phyloP scores from a whole-genome alignment of 2,329 filamentous ascomycete genomes.

The Trichophyton benhamiae region DNA sequence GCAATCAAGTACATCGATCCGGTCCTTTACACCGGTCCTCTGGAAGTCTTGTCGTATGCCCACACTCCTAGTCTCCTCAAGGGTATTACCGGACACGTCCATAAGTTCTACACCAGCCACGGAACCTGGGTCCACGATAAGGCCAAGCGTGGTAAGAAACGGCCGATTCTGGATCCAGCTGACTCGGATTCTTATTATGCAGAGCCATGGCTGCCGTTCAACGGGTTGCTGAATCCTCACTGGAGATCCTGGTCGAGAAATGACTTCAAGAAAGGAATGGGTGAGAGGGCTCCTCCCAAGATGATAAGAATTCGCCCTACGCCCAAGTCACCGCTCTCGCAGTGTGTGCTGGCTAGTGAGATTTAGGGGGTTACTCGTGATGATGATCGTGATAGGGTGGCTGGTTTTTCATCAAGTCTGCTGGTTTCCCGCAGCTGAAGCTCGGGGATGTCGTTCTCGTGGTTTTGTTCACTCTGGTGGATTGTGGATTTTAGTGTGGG shows the following conservation, averaged over 20 bases:
- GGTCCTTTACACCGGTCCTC: slow-evolving; percentile 9
- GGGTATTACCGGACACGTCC: slow-evolving; percentile 9
- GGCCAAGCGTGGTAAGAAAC: neutral
- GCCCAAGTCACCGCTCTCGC: neutral
- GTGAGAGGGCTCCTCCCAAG: neutral
- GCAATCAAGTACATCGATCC: slow-evolving; percentile 14
- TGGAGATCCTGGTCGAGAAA: slow-evolving; percentile 2
- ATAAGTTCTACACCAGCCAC: slow-evolving; percentile 10
- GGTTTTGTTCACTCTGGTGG: neutral
- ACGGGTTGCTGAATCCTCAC: slow-evolving; percentile 10
- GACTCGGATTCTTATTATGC: slow-evolving; percentile 5
- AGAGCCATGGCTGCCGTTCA: slow-evolving; percentile 11
- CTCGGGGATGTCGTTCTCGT: neutral
- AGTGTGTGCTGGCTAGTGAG: neutral
- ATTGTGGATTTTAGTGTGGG: too few species aligned
- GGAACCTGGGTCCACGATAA: slow-evolving; percentile 12
- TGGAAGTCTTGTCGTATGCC: slow-evolving; percentile 1
- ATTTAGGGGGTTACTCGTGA: neutral
- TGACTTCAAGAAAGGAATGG: neutral
- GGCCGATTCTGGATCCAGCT: slow-evolving; percentile 4
- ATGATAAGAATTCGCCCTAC: neutral
- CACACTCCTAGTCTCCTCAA: slow-evolving; percentile 5
- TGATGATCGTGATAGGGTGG: too few species aligned
- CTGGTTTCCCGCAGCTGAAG: neutral
- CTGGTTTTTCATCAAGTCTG: too few species aligned